Evolutionary conservation across 208 protist genomes (phyloP).

Genomic region (Acanthamoeba castellanii): DNA sequence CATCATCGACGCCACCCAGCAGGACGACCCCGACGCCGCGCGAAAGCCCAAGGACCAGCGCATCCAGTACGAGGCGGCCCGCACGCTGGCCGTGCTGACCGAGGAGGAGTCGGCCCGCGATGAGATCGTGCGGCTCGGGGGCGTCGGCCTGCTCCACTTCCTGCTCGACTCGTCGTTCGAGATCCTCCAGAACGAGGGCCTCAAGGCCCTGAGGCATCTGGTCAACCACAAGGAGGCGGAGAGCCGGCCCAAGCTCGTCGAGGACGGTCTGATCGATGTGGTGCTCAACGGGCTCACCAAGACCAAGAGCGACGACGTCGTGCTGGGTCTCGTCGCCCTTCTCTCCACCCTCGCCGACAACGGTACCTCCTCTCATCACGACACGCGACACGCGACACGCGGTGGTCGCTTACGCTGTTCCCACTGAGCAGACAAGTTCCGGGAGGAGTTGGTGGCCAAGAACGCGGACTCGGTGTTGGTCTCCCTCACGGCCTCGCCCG

Average conservation of each 20-base stretch:
- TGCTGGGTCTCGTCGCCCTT: not conserved
- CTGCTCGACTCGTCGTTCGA: conserved; percentile 65
- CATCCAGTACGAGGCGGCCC: conserved; percentile 69
- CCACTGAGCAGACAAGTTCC: not conserved
- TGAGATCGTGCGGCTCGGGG: not conserved
- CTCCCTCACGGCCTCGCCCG: not conserved
- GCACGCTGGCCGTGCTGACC: conserved; percentile 60
- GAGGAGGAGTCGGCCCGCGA: conserved; percentile 17
- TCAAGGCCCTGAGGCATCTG: not conserved
- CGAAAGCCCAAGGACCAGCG: conserved; percentile 62
- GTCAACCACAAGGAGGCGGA: not conserved
- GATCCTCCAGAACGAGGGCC: conserved; percentile 63
- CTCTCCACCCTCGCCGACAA: conserved; percentile 25
- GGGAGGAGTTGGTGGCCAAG: not conserved
- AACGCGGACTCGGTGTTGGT: not conserved
- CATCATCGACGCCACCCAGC: conserved; percentile 68
- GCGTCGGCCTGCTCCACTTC: conserved; percentile 49
- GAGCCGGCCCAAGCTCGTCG: not conserved
- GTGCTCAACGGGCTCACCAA: conserved; percentile 34
- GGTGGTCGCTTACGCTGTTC: no score
- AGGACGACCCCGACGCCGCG: not conserved
- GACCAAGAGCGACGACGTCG: conserved; percentile 55
- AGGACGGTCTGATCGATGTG: conserved; percentile 32
- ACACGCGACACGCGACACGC: not conserved
- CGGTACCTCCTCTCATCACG: not conserved